Evolutionary conservation across 2,329 filamentous ascomycete species (phyloP), one percentile per base, ranked within the genome.

Genomic region (Fusarium sarcochroum): DNA sequence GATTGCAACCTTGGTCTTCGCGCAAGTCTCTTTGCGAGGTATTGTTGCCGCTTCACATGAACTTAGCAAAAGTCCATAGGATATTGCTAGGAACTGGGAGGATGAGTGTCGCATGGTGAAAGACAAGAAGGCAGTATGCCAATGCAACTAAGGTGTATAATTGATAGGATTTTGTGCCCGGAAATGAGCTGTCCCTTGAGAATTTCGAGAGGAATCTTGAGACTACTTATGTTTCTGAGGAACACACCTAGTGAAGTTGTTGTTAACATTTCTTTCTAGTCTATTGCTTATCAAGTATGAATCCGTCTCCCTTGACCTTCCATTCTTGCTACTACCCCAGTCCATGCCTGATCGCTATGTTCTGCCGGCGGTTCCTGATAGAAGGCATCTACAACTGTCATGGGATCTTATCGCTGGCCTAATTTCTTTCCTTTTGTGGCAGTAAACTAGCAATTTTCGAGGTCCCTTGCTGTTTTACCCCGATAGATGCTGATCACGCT

Each of bases 1-100:
- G 20, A 77, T 71, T 3, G 75, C 76, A 1, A 78, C 75, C 1
- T 68, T 73, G 5, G 75, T 76, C 47, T 74, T 77, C 20, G 58
- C 70, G 41, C 76, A 78, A 3, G 60, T 65, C 3, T 38, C 46
- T 5, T 67, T 66, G 15, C 48, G 66, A 17, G 64, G 49, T 30
- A 70, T 56, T 8, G 58, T 62, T 10, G 58, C 54, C 11, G 64
- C 67, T 41, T 70, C 37, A 6, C 58, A 15, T n/a, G 42, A 46
- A 17, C 44, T 27, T 8, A 64, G 7, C 1, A 70, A 11, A 11
- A 70, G 21, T 15, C 62, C 56, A 17, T 23, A 35, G 10, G 41
- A 69, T 20, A 64, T 7, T 6, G 45, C 57, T 3, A 69, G 34
- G 6, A 69, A 18, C 13, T 53, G 38, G 27, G 62, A 53, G 38